Conservation (phyloP, 2,329 filamentous ascomycete species). For the Curvularia sp. region DNA sequence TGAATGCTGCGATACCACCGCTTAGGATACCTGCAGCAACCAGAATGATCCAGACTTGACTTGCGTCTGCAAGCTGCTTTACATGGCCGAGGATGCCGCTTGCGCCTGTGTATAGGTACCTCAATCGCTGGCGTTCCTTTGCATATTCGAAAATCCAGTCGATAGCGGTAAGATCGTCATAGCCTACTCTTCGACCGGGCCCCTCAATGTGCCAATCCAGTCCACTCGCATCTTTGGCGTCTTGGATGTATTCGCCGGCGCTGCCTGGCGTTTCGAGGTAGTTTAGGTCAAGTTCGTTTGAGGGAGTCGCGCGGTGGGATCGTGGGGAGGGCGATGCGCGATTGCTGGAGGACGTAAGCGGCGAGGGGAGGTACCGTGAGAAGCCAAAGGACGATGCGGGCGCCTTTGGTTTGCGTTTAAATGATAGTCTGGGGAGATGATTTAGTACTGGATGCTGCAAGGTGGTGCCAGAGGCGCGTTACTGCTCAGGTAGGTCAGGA, state of each 20-base stretch:
- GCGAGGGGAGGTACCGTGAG: conserved; percentile 55
- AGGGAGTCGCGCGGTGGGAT: conserved; percentile 35
- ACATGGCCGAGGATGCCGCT: conserved; percentile 76
- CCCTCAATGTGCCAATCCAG: conserved; percentile 90
- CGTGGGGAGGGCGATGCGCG: conserved; percentile 41
- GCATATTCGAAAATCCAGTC: conserved; percentile 99
- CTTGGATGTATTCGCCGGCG: conserved; percentile 49
- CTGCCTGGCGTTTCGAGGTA: conserved; percentile 52
- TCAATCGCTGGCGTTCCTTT: conserved; percentile 87
- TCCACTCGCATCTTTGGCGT: conserved; percentile 55
- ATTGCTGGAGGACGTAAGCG: conserved; percentile 41
- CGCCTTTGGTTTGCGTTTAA: conserved; percentile 72
- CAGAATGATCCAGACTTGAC: conserved; percentile 90
- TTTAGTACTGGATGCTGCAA: neutral
- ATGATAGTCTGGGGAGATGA: conserved; percentile 61
- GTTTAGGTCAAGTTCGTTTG: conserved; percentile 52
- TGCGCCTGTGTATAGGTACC: conserved; percentile 74
- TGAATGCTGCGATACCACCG: conserved; percentile 83
- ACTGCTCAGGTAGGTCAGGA: conserved; percentile 57
- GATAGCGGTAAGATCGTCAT: conserved; percentile 95
- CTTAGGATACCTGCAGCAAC: conserved; percentile 85
- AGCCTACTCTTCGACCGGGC: conserved; percentile 86
- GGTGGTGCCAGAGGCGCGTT: conserved; percentile 18
- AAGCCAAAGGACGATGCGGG: conserved; percentile 51
- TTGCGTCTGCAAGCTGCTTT: conserved; percentile 78